Evolutionary conservation across 805 yeast species (phyloP).

Genomic region (Zygoascus flipseniorum): DNA sequence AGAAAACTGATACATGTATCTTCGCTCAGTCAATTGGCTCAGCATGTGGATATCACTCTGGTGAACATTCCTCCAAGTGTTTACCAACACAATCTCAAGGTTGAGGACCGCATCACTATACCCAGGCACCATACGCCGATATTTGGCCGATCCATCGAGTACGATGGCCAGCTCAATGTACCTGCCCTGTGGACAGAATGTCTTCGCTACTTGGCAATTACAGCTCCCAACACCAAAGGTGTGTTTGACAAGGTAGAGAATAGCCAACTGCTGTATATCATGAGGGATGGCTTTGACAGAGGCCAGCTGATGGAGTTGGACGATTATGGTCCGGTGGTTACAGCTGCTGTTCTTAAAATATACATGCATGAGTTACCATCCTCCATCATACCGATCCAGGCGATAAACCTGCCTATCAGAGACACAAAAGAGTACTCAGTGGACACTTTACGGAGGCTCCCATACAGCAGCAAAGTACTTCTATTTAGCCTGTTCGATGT

Average conservation of each 20-base stretch:
- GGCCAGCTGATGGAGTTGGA: slow-evolving; percentile 45
- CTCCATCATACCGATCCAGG: slow-evolving; percentile 45
- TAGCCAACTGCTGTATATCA: slow-evolving; percentile 20
- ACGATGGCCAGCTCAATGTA: slow-evolving; percentile 12
- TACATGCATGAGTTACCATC: slow-evolving; percentile 44
- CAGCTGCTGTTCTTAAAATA: slow-evolving; percentile 37
- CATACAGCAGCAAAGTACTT: slow-evolving; percentile 19
- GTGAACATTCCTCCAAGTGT: slow-evolving; percentile 69
- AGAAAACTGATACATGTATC: slow-evolving; percentile 34
- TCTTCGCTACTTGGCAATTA: slow-evolving; percentile 11
- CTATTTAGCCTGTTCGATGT: slow-evolving; percentile 39
- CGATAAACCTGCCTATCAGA: slow-evolving; percentile 44
- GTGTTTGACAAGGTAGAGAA: slow-evolving; percentile 14
- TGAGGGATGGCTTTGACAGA: slow-evolving; percentile 32
- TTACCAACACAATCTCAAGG: slow-evolving; percentile 56
- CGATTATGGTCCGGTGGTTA: slow-evolving; percentile 49
- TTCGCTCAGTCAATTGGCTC: slow-evolving; percentile 44
- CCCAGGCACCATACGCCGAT: slow-evolving; percentile 34
- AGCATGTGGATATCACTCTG: slow-evolving; percentile 61
- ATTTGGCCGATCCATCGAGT: slow-evolving; percentile 24
- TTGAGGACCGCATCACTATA: slow-evolving; percentile 41
- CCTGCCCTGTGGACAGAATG: slow-evolving; percentile 29
- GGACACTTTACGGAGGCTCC: slow-evolving; percentile 19
- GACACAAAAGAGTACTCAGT: slow-evolving; percentile 41
- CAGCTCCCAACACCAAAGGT: slow-evolving; percentile 9